Evolutionary conservation across 352 stramenopile genomes (phyloP), one percentile per base, ranked within the genome.

Genomic region (Globisporangium uncinulatum): DNA sequence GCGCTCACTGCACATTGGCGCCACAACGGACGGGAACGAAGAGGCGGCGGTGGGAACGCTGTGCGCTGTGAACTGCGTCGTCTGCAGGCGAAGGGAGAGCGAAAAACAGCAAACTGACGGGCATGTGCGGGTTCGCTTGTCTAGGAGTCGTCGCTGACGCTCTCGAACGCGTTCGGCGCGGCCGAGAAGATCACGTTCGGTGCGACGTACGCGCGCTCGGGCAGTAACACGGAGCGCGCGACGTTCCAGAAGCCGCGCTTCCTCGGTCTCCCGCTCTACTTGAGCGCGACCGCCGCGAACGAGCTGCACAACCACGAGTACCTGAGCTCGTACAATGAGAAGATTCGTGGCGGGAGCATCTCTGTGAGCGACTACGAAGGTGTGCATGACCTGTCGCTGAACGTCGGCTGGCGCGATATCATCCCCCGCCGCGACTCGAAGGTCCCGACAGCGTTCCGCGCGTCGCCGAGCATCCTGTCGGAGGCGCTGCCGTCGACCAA

Each of bases 401-500:
- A 92, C 57, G 62, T 92, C 46, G 83, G 83, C 53, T 95, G 87
- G 86, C 80, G 87, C 37, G 87, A 96, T 57, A 74, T 96, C 45
- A 86, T 96, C 44, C 87, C 87, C 17, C 79, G 87, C 14, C 83
- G 87, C 47, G 83, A 93, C 52, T 63, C 72, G 20, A 89, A 92
- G 62, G 90, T 95, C 56, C 79, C 86, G 11, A 96, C 86, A 31
- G 89, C 87, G 34, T 97, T 95, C 67, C 82, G 84, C 42, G 87
- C 90, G 43, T 97, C 89, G 10, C 86, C 86, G 20, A 94, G 83
- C 69, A 94, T 97, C 61, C 67, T 97, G 51, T 74, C 83, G n/a
- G 86, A 97, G 60, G 83, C 88, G 3, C 79, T 91, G 57, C 90
- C 90, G 32, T 96, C 87, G 20, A 89, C 90, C 19, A 97, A 97